phyloP scores from a whole-genome alignment of 1,284 basidiomycete genomes.

The Puccinia polysora region DNA sequence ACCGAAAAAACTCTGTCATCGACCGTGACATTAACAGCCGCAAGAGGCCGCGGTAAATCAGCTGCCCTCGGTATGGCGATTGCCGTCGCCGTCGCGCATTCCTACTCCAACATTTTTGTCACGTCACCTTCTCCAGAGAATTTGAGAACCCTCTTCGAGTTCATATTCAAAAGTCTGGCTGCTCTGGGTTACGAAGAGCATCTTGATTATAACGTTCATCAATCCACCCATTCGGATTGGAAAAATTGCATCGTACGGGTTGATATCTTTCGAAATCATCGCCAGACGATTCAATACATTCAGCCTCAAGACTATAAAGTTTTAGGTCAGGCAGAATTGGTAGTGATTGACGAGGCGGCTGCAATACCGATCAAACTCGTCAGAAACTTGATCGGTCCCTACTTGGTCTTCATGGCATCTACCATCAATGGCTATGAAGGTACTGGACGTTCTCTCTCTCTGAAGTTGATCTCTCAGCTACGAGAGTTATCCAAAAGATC shows the following conservation, averaged over 20 bases:
- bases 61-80: conserved; percentile 91
- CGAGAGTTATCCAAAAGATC: conserved; percentile 73
- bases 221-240: conserved; percentile 83
- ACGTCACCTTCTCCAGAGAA: conserved; percentile 98
- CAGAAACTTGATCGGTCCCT: conserved; percentile 88
- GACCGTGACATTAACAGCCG: conserved; percentile 90
- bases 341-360: conserved; percentile 97
- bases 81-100: conserved; percentile 84
- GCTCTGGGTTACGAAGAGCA: conserved; percentile 94
- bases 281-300: conserved; percentile 95
- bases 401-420: conserved; percentile 95
- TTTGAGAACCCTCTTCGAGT: conserved; percentile 95
- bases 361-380: conserved; percentile 95
- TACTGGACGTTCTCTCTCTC: conserved; percentile 89
- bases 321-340: conserved; percentile 91
- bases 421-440: conserved; percentile 99
- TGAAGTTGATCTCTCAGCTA: conserved; percentile 96
- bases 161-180: conserved; percentile 95
- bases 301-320: conserved; percentile 96
- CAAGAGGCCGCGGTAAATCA: conserved; percentile 92
- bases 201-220: conserved; percentile 90
- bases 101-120: conserved; percentile 97
- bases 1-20: conserved; percentile 87
- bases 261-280: conserved; percentile 85
- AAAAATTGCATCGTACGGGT: conserved; percentile 94